Conservation (phyloP, 177 flowering plant species). For the Tripterygium wilfordii region DNA sequence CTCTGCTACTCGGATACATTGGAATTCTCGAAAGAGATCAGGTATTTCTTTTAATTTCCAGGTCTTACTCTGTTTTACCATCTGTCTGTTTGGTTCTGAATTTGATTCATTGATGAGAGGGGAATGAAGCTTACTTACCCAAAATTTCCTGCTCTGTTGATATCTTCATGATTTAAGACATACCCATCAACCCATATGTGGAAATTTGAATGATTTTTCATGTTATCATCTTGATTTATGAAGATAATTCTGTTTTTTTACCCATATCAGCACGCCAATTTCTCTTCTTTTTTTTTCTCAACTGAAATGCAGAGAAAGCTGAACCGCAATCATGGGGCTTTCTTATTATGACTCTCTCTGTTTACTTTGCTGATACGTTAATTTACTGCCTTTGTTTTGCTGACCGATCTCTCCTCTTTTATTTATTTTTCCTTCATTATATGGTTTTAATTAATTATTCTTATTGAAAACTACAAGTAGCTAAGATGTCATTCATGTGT, state of each 20-base stretch:
- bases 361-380: conserved; percentile 11
- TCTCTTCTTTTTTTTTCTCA: neutral
- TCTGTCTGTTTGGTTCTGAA: conserved; percentile 4
- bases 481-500: too few species aligned
- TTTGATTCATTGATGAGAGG: too few species aligned
- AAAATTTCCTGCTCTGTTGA: too few species aligned
- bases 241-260: too few species aligned
- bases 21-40: conserved; percentile 67
- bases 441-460: neutral
- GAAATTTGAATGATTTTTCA: neutral
- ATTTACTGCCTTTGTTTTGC: conserved; percentile 7
- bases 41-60: conserved; percentile 21
- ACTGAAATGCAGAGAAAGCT: neutral
- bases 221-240: neutral
- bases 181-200: too few species aligned
- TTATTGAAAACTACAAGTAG: neutral
- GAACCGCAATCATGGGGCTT: too few species aligned
- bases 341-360: neutral
- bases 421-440: neutral
- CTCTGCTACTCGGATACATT: conserved; percentile 40
- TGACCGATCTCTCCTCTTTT: neutral
- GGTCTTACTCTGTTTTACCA: neutral
- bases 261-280: too few species aligned
- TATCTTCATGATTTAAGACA: too few species aligned
- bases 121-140: too few species aligned